Percentiles rank a stretch among this genome's conserved stretches.
Evolutionary conservation across 768 basidiomycete genomes (phyloP).

Genomic region (Lactarius quietus): DNA sequence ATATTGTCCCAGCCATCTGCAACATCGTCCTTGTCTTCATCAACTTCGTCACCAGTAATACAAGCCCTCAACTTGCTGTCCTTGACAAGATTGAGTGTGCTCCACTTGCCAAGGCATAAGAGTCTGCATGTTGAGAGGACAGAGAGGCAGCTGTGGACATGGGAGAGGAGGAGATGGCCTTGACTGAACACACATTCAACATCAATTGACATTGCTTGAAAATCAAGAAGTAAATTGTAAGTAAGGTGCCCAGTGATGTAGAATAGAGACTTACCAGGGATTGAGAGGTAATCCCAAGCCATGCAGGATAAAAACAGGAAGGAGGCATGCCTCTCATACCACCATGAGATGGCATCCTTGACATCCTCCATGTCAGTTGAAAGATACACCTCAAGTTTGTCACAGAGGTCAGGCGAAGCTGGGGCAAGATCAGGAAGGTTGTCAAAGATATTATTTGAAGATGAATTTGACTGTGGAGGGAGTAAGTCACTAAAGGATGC

Average conservation of each 20-base stretch:
- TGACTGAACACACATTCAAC: neutral
- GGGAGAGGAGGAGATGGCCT: neutral
- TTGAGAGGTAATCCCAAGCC: neutral
- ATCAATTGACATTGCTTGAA: neutral
- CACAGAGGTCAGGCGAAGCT: too few relatives aligned
- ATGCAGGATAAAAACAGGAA: neutral
- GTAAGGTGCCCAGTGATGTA: rapidly evolving
- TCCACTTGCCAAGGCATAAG: neutral
- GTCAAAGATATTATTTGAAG: neutral
- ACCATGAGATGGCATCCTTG: neutral
- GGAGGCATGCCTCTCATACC: neutral
- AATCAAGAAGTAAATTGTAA: too few relatives aligned
- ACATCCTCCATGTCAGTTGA: neutral
- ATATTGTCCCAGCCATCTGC: too few relatives aligned
- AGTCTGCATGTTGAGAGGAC: neutral
- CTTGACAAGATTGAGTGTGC: neutral
- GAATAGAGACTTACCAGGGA: neutral
- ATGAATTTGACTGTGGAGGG: neutral
- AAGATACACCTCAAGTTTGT: neutral
- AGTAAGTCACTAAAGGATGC: too few relatives aligned
- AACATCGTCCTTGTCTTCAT: too few relatives aligned
- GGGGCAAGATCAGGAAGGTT: neutral
- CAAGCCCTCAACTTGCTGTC: neutral
- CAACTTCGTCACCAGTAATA: too few relatives aligned
- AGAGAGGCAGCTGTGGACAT: neutral